These are phyloP conservation scores for Osmozyma mogii DNA, from an alignment of 805 yeast species.

Conservation along the genomic window DNA sequence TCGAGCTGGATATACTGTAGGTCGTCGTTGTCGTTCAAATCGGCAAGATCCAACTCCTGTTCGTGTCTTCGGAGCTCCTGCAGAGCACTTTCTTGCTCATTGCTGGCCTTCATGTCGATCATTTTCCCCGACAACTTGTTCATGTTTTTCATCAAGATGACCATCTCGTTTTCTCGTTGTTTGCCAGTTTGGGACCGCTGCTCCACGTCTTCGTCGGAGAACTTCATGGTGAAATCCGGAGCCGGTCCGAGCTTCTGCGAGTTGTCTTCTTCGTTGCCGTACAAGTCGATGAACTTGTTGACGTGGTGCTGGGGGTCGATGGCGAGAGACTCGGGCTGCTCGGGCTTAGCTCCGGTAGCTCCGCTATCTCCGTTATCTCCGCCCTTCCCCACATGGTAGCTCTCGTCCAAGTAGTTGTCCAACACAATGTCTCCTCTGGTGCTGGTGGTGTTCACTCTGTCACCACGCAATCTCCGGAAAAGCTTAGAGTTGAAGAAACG, in stretches of 20 bases:
- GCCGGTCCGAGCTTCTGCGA: constrained; percentile 67
- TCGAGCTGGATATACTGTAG: constrained; percentile 48
- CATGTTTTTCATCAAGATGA: constrained; percentile 78
- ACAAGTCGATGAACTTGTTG: constrained; percentile 66
- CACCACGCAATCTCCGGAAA: constrained; percentile 85
- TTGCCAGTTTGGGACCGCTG: constrained; percentile 6
- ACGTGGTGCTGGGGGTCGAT: constrained; percentile 36
- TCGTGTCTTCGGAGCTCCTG: constrained; percentile 27
- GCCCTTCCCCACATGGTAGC: neutral
- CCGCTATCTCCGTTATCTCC: constrained; percentile 4
- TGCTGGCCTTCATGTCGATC: constrained; percentile 41
- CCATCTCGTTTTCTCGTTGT: constrained; percentile 51
- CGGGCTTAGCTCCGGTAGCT: constrained; percentile 27
- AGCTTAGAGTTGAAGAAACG: constrained; percentile 86
- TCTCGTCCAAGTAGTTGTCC: constrained; percentile 60
- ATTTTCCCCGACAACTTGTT: constrained; percentile 78
- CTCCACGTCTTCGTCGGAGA: constrained; percentile 37
- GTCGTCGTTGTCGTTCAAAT: constrained; percentile 39
- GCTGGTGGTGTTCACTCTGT: constrained; percentile 56
- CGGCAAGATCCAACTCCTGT: constrained; percentile 42
- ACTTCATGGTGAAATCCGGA: constrained; percentile 86
- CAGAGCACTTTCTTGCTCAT: constrained; percentile 20
- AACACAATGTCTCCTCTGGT: constrained; percentile 79
- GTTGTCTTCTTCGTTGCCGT: constrained; percentile 76
- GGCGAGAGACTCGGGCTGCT: constrained; percentile 15